Evolutionary conservation across 1,139 yeast genomes (phyloP), one percentile per base, ranked within the genome.

Genomic region (Protomyces inouyei): DNA sequence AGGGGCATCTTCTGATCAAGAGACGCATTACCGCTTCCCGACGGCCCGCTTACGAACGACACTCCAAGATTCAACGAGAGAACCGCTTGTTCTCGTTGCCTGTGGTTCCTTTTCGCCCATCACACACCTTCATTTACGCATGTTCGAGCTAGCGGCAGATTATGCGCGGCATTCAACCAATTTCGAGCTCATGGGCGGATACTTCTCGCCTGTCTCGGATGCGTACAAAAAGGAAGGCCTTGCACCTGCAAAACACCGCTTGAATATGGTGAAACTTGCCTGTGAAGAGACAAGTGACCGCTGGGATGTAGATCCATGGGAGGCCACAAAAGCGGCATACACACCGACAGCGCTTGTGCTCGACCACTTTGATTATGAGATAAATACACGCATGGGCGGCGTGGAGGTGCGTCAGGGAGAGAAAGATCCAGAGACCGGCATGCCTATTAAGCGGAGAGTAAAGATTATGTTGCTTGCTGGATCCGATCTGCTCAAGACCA

Each of bases 271-370:
- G 76, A 98, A 95, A 75, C 80, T 93, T 73, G 98, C 98, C 0
- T 92, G 98, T 76, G 98, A 93, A 73, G 82, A 98, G 72, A 93
- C 99, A 0, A 86, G 95, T 3, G 85, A 95, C 35, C 93, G 99
- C 98, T 80, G 95, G 57, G 95, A 93, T 98, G 98, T 93, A 28
- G 99, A 93, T 75, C 97, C 98, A 0, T 93, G 99, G 99, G 99
- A 93, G 76, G 87, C 96, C 6, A 79, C 93, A 67, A 98, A 95
- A 75, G 89, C 91, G 0, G 82, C 84, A 60, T 95, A 95, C 75
- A 91, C 96, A 35, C 82, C 98, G 70, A 93, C 99, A 0, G 98
- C 98, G 1, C 82, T 90, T 64, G 99, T 93, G 4, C 81, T 93
- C 73, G 98, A 93, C 75, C 99, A 93, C 76, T 93, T 93, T 76